These are phyloP conservation scores for Fusarium nodosum DNA, from an alignment of 2,329 filamentous ascomycete species.

Conservation along the genomic window DNA sequence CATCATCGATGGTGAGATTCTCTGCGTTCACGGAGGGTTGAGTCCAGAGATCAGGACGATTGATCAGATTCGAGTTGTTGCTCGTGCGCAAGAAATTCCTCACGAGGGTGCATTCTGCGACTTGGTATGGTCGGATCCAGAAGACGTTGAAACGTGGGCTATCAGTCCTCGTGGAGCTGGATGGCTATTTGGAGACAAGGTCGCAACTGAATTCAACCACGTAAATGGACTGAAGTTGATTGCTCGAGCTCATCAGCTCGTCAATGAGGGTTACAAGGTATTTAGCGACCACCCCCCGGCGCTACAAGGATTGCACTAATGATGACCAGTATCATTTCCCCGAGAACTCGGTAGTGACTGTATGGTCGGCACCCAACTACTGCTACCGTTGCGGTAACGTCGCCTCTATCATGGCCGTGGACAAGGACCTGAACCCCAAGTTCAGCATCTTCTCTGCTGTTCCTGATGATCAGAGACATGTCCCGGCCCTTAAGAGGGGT, in stretches of 20 bases:
- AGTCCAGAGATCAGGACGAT: conserved; percentile 95
- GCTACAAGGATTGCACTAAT: conserved; percentile 49
- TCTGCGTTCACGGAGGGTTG: conserved; percentile 94
- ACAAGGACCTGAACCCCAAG: conserved; percentile 85
- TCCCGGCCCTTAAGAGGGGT: conserved; percentile 77
- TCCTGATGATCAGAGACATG: conserved; percentile 85
- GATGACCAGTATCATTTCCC: conserved; percentile 83
- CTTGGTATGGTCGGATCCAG: conserved; percentile 97
- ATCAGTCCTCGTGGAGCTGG: conserved; percentile 95
- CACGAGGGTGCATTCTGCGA: conserved; percentile 99
- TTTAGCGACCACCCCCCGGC: conserved; percentile 25
- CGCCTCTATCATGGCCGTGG: conserved; percentile 94
- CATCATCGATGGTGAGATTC: conserved; percentile 97
- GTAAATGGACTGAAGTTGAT: conserved; percentile 98
- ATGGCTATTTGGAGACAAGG: conserved; percentile 97
- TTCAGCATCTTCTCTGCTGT: conserved; percentile 95
- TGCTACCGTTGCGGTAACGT: conserved; percentile 97
- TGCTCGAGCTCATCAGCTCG: conserved; percentile 95
- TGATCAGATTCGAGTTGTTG: conserved; percentile 98
- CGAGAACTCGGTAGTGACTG: conserved; percentile 95
- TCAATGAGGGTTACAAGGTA: conserved; percentile 98
- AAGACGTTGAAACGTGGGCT: conserved; percentile 96
- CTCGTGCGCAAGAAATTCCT: conserved; percentile 96
- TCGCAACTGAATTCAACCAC: conserved; percentile 96
- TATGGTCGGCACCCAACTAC: conserved; percentile 98